Base-by-base conservation (phyloP, 208 protist genomes). In the Herpetomonas muscarum region DNA sequence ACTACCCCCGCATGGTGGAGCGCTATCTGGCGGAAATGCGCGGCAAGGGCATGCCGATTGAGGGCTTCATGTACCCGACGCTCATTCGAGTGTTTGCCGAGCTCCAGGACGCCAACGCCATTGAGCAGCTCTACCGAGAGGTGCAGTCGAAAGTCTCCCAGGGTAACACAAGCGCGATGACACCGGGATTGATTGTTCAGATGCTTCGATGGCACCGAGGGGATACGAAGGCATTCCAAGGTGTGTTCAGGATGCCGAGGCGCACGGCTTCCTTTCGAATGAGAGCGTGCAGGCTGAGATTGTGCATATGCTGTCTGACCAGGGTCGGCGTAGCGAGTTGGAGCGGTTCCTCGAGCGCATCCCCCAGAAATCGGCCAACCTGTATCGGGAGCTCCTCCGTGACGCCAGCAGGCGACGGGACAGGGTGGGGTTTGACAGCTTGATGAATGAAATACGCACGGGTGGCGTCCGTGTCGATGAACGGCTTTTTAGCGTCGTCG, bases 11-110 rank as follows among this genome's bases (percentile, higher is more conserved):
- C 3, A 81, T 92, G 64, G 84, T 94, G 32, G 85, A 93, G 58
- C 87, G 91, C 69, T 93, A 93, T 53, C 57, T 89, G 53, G 57
- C 67, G 12, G 90, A 96, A 61, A 92, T 94, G 85, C 85, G 80
- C 4, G 49, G 41, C 10, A 77, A 78, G 15, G 79, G 80, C 22
- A 92, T 96, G 47, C 62, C 73, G 29, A 71, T 93, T 32, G 90
- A 96, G 21, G 51, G 64, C 2, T 78, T 74, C 49, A 90, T 94
- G 81, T 94, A 90, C 61, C 80, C 85, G n/a, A 90, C 85, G 3
- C 67, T 96, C 15, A 46, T 96, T 7, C 85, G 90, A 50, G 84
- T 93, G 13, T 96, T 92, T 66, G 60, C 65, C 29, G 87, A 89
- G 30, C 65, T 94, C 7, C 62, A 83, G 39, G 79, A 94, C 57